phyloP scores from a whole-genome alignment of 2,329 filamentous ascomycete genomes.

The Fusarium sp. region DNA sequence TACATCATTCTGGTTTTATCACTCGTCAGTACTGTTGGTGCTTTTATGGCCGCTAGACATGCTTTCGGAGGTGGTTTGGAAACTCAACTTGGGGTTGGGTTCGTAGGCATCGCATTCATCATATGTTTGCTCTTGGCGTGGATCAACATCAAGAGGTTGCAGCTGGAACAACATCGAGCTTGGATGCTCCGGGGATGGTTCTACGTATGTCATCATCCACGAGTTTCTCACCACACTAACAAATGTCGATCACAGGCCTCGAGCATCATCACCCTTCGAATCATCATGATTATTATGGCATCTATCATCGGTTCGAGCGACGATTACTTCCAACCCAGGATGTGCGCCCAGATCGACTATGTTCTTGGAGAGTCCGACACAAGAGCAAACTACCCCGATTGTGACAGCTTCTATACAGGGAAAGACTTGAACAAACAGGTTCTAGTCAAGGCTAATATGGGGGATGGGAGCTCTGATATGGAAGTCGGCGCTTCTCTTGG shows the following conservation, averaged over 20 bases:
- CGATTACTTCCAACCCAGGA: background rate
- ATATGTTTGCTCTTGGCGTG: background rate
- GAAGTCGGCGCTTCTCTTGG: background rate
- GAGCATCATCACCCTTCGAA: background rate
- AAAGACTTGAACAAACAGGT: background rate
- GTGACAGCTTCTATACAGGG: background rate
- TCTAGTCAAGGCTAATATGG: background rate
- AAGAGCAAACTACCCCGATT: background rate
- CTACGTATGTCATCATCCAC: background rate
- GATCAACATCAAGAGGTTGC: background rate
- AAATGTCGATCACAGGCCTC: background rate
- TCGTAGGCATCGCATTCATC: background rate
- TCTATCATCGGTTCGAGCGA: background rate
- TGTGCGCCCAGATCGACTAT: background rate
- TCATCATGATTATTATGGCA: background rate
- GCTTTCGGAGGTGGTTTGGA: background rate
- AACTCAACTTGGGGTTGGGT: background rate
- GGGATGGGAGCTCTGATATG: background rate
- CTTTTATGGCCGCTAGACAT: background rate
- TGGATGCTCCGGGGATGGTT: conserved; percentile 1
- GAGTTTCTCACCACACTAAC: background rate
- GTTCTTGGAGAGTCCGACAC: background rate
- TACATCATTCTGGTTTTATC: background rate
- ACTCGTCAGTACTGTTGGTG: background rate
- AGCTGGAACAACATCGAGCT: background rate